Base-by-base conservation (phyloP, 2,329 filamentous ascomycete species). In the Ceratocystis ficicola region DNA sequence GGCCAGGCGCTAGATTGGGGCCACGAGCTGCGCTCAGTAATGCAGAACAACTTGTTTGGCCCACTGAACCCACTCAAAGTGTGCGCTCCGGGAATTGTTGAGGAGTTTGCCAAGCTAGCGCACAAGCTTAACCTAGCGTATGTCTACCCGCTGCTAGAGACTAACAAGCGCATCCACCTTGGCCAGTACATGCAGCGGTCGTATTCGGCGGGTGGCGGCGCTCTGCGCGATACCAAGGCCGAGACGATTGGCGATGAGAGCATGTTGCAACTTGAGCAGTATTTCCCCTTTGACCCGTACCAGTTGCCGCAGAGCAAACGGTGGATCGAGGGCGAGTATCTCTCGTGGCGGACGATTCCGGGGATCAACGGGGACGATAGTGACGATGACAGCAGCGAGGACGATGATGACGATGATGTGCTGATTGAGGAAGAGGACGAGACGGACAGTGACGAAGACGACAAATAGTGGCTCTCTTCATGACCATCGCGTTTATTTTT, bases 211-310 rank as follows among this genome's bases (percentile, higher is more conserved):
- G 81, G 78, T 10, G 81, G 82, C 65, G 79, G 80, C 10, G 59
- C 68, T 3, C 48, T 66, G 20, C 64, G 67, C 17, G 66, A 68
- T 44, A 68, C 66, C 6, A 68, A 66, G 44, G 64, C 64, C 7
- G 64, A 68, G 52, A 62, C 62, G 36, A 55, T 66, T 55, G 57
- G 55, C 17, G 88, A 89, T 67, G 90, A 96, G 70, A 85, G 86
- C 69, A 87, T 85, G 72, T 86, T 93, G 72, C 87, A 96, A 74
- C 81, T 99, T 1, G 92, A 97, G 70, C 89, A 91, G 0, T 96
- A 95, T 74, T 99, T 97, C 72, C 94, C 94, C 0, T 99, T 99
- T 72, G 94, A 99, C 73, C 95, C 95, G 1, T 99, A 97, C 74
- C 88, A 93, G 72, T 79, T 99, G 62, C 92, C 92, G 0, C 80